Evolutionary conservation across 805 yeast species (phyloP).

Genomic region (Yamadazyma scolyti): DNA sequence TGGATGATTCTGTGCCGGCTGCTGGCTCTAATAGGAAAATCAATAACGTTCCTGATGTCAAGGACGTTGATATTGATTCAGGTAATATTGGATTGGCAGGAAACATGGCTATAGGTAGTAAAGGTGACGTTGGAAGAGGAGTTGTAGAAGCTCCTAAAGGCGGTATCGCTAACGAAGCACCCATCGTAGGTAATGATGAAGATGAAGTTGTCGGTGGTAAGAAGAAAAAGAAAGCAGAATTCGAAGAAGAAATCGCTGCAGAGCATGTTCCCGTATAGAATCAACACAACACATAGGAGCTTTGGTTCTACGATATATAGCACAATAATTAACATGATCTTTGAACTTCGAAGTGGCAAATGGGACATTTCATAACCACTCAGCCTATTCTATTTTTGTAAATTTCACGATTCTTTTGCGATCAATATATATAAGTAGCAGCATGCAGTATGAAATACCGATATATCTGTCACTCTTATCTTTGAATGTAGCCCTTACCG

Average conservation of each 20-base stretch:
- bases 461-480: too few relatives aligned
- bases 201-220: slow-evolving; percentile 16
- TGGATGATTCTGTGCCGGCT: slow-evolving; percentile 7
- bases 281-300: too few relatives aligned
- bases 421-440: too few relatives aligned
- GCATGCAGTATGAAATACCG: too few relatives aligned
- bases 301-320: too few relatives aligned
- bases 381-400: too few relatives aligned
- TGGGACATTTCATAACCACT: too few relatives aligned
- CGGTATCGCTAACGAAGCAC: slow-evolving; percentile 44
- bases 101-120: slow-evolving; percentile 34
- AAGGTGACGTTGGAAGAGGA: slow-evolving; percentile 38
- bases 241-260: slow-evolving; percentile 3
- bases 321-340: too few relatives aligned
- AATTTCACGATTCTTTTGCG: too few relatives aligned
- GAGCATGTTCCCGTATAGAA: neutral
- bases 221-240: slow-evolving; percentile 4
- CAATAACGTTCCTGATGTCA: slow-evolving; percentile 16
- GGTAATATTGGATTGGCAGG: slow-evolving; percentile 34
- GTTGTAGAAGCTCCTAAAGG: slow-evolving; percentile 44
- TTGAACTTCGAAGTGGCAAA: too few relatives aligned
- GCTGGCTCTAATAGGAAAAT: slow-evolving; percentile 2
- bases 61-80: slow-evolving; percentile 29
- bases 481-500: too few relatives aligned
- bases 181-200: slow-evolving; percentile 39